Evolutionary conservation across 176 grass and related monocot species (phyloP), one percentile per base, ranked within the genome.

Genomic region (Tillandsia leiboldiana): DNA sequence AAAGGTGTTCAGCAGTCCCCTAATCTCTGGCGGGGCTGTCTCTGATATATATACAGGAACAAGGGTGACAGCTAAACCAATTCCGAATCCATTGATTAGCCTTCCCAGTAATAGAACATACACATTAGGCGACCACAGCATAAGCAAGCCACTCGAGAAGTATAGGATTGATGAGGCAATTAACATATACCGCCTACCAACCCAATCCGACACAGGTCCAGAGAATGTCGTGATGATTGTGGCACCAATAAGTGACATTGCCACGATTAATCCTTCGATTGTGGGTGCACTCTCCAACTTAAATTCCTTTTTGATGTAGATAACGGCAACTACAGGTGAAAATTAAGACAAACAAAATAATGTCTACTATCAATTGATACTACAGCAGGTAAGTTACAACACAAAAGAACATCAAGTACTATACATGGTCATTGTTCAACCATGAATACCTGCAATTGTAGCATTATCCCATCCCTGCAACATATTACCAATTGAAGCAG

Each of bases 391-490:
- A n/a, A 69, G 24, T 9, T 49, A 22, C 22, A 42, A 10, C 24
- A 18, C 18, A 68, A 20, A 26, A 51, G 23, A 20, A 9, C 14
- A 51, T 70, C 42, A 27, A 11, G 2, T 76, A 15, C 70, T 10
- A 53, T 49, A 1, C 15, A n/a, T 3, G 49, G 33, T 3, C 3
- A 17, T 17, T 66, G 12, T 9, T 69, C 48, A 12, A 48, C 57
- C 53, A 61, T 42, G 12, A 51, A 76, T 53, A 81, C 83, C 83
- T 78, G 92, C 81, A 62, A 96, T 96, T 9, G 92, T 92, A 50
- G 92, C 88, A 63, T 92, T 96, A 85, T 96, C 88, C 92, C 92
- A 96, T 11, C 92, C 92, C 76, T 92, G 92, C 26, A 96, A 62
- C 70, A 89, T 28, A 79, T 96, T 96, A 29, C 88, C 88, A 48